Evolutionary conservation across 1,284 basidiomycete genomes (phyloP).

Genomic region (Heterobasidion annosum): DNA sequence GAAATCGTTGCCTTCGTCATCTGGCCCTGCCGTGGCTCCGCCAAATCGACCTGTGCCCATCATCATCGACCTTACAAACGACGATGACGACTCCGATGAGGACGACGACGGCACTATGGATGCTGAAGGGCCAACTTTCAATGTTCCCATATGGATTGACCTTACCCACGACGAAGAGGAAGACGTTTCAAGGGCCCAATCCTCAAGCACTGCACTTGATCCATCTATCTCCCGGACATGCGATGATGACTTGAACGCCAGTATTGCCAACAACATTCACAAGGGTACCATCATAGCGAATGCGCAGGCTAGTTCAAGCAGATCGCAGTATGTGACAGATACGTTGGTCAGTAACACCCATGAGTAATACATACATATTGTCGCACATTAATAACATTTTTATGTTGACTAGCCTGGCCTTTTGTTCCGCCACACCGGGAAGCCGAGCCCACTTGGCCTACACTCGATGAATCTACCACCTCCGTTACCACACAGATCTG

Average conservation of each 20-base stretch:
- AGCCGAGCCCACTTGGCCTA: no score
- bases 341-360: neutral
- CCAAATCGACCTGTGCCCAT: slow-evolving; percentile 1
- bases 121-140: neutral
- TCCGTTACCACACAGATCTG: neutral
- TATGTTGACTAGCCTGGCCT: no score
- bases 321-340: neutral
- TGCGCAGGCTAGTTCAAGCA: neutral
- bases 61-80: slow-evolving; percentile 17
- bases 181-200: neutral
- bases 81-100: neutral
- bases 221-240: no score
- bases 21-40: neutral
- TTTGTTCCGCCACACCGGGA: no score
- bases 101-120: neutral
- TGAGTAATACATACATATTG: neutral
- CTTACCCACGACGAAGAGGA: slow-evolving; percentile 11
- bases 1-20: neutral
- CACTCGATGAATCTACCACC: no score
- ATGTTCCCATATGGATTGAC: neutral
- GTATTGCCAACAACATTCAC: no score
- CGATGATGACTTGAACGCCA: no score
- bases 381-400: no score
- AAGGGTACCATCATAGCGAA: neutral
- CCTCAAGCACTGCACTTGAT: neutral